These are phyloP conservation scores for Westerdykella ornata DNA, from an alignment of 2,329 filamentous ascomycete species.

Conservation along the genomic window DNA sequence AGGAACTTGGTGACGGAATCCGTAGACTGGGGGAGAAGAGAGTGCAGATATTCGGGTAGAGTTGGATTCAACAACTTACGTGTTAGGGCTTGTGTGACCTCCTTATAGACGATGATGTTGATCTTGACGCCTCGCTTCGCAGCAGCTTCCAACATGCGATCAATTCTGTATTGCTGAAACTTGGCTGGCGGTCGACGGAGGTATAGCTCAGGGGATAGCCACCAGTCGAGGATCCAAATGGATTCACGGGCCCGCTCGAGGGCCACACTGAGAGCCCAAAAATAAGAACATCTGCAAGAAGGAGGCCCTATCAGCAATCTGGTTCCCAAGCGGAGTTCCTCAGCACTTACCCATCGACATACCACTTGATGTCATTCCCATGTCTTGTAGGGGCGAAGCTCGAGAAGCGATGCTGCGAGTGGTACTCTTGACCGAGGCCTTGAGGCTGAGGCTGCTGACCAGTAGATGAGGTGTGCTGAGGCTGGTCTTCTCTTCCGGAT, in stretches of 20 bases:
- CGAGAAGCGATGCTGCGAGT: conserved; percentile 47
- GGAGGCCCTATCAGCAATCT: not conserved
- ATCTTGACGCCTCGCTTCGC: conserved; percentile 78
- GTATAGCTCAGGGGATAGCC: conserved; percentile 83
- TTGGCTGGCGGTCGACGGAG: conserved; percentile 72
- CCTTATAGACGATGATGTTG: conserved; percentile 87
- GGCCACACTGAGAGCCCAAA: conserved; percentile 76
- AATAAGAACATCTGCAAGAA: conserved; percentile 56
- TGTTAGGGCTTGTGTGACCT: conserved; percentile 68
- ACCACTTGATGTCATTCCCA: conserved; percentile 76
- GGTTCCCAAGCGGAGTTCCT: not conserved
- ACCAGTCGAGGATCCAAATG: conserved; percentile 84
- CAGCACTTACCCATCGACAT: conserved; percentile 57
- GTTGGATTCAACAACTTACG: conserved; percentile 52
- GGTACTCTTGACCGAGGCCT: conserved; percentile 32
- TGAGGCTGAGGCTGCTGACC: conserved; percentile 14
- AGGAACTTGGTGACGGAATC: conserved; percentile 39
- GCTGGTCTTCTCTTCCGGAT: conserved; percentile 43
- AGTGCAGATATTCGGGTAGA: conserved; percentile 41
- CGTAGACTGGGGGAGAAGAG: conserved; percentile 37
- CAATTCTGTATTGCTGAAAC: conserved; percentile 77
- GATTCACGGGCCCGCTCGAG: conserved; percentile 69
- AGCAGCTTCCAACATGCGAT: conserved; percentile 73
- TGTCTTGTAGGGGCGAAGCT: conserved; percentile 67
- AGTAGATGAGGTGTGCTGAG: conserved; percentile 26